phyloP scores from a whole-genome alignment of 129 eudicot genomes.

The Glebionis coronaria region DNA sequence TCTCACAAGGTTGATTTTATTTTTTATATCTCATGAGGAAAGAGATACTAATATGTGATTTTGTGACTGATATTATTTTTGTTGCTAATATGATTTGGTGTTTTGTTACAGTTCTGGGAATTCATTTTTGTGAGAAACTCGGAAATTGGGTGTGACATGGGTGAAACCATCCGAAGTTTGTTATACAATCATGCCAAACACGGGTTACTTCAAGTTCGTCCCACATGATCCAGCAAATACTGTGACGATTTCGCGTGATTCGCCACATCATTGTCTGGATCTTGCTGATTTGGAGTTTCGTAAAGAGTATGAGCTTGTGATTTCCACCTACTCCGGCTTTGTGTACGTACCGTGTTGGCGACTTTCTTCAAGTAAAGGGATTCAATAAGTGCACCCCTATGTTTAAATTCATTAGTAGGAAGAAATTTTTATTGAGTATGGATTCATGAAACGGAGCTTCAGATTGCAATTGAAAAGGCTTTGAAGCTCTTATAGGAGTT shows the following conservation, averaged over 20 bases:
- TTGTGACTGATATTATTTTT: no score
- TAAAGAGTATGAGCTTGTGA: slow-evolving; percentile 80
- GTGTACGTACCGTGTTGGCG: slow-evolving; percentile 81
- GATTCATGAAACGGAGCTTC: no score
- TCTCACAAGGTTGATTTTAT: no score
- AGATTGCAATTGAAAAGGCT: no score
- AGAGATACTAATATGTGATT: no score
- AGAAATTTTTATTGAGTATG: no score
- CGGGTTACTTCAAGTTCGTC: slow-evolving; percentile 84
- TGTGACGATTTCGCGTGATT: slow-evolving; percentile 30
- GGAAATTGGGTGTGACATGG: slow-evolving; percentile 65
- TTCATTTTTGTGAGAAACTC: slow-evolving; percentile 89
- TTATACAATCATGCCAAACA: slow-evolving; percentile 87
- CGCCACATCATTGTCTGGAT: slow-evolving; percentile 53
- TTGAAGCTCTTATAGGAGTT: no score
- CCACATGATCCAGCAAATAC: slow-evolving; percentile 59
- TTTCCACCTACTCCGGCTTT: slow-evolving; percentile 79
- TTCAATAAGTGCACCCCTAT: slow-evolving; percentile 80
- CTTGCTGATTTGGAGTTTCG: slow-evolving; percentile 76
- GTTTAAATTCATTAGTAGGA: slow-evolving; percentile 67
- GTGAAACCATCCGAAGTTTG: slow-evolving; percentile 70
- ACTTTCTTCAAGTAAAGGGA: slow-evolving; percentile 66
- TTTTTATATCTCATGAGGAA: no score
- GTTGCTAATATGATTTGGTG: no score
- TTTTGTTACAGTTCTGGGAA: no score